A percentile compares a stretch with the other conserved stretches of the same genome.
Evolutionary conservation across 805 yeast species (phyloP).

Genomic region (Starmerella tilneyi): DNA sequence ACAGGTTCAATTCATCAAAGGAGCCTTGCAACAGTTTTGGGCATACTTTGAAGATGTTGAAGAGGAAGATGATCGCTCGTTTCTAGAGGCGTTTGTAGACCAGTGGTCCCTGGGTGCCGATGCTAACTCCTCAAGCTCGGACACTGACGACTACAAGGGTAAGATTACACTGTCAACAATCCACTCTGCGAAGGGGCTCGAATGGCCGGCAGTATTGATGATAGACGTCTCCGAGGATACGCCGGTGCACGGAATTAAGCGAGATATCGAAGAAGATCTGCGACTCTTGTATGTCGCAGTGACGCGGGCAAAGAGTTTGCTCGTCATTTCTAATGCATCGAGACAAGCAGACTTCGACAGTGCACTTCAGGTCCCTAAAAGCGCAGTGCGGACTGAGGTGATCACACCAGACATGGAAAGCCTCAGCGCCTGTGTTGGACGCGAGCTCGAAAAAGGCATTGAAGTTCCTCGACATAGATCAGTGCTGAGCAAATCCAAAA

Average conservation of each 20-base stretch:
- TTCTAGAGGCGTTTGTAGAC: conserved; percentile 18
- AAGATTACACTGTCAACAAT: conserved; percentile 62
- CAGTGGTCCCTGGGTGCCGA: conserved; percentile 22
- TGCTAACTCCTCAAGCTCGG: conserved; percentile 1
- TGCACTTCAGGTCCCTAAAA: not conserved
- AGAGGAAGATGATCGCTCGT: not conserved
- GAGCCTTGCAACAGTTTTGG: not conserved
- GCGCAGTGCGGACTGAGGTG: not conserved
- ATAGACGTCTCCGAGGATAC: conserved; percentile 39
- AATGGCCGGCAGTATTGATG: conserved; percentile 87
- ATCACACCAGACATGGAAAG: not conserved
- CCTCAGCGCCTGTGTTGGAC: conserved; percentile 1
- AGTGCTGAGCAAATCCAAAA: not conserved
- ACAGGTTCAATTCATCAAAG: not conserved
- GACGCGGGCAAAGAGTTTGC: conserved; percentile 62
- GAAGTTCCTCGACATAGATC: not conserved
- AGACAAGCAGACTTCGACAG: not conserved
- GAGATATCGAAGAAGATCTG: conserved; percentile 57
- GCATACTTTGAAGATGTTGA: not conserved
- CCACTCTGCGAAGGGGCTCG: conserved; percentile 88
- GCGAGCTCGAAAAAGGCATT: not conserved
- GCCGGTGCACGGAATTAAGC: conserved; percentile 13
- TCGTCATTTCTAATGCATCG: conserved; percentile 33
- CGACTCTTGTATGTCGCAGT: conserved; percentile 79
- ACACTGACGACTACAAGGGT: not conserved